These are phyloP conservation scores for Peziza echinospora DNA, from an alignment of 495 filamentous ascomycete genomes.

Conservation along the genomic window DNA sequence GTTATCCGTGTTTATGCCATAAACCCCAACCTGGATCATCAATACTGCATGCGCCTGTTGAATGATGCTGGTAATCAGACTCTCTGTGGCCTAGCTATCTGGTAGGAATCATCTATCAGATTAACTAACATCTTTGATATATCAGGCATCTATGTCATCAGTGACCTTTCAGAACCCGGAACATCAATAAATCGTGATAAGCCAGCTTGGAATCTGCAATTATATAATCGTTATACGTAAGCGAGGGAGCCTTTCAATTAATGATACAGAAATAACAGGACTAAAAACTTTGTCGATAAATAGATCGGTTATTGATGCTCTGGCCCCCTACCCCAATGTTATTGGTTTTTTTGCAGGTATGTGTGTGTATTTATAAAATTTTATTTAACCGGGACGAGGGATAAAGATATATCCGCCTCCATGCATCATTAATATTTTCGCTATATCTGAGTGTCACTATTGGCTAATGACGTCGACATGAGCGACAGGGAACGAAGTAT, in stretches of 20 bases:
- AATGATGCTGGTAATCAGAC: slow-evolving; percentile 38
- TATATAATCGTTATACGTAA: slow-evolving; percentile 61
- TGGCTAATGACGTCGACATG: not conserved
- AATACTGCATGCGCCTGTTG: slow-evolving; percentile 64
- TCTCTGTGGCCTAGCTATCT: too few species aligned
- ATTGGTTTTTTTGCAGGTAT: slow-evolving; percentile 69
- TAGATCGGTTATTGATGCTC: slow-evolving; percentile 63
- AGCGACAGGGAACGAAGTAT: slow-evolving; percentile 62
- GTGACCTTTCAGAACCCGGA: slow-evolving; percentile 61
- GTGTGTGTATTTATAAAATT: not conserved
- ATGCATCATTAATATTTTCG: too few species aligned
- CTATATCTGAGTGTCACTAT: too few species aligned
- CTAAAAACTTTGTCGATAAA: too few species aligned
- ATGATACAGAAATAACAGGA: too few species aligned
- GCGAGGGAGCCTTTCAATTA: too few species aligned
- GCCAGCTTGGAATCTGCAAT: slow-evolving; percentile 50
- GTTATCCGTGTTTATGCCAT: slow-evolving; percentile 85
- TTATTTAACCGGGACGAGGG: too few species aligned
- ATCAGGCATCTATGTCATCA: slow-evolving; percentile 59
- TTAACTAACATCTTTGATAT: too few species aligned
- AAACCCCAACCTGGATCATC: slow-evolving; percentile 57
- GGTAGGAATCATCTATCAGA: too few species aligned
- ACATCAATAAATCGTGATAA: slow-evolving; percentile 64
- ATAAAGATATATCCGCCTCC: too few species aligned
- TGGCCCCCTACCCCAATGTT: slow-evolving; percentile 61